Evolutionary conservation across 148 eudicot genomes (phyloP), one percentile per base, ranked within the genome.

Genomic region (Linanthus parryae): DNA sequence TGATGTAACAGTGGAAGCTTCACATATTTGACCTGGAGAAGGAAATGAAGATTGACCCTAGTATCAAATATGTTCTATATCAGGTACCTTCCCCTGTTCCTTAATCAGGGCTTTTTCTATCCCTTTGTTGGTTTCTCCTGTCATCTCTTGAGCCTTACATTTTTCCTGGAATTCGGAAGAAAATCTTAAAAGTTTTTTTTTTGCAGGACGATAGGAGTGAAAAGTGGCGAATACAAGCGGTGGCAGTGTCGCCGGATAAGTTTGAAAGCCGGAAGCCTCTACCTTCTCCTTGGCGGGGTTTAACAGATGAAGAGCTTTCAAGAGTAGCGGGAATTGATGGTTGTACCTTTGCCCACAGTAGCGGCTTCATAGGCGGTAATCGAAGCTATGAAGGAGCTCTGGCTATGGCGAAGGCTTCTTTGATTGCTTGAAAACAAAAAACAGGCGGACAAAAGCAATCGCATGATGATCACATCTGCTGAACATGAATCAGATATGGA

Each of bases 1-100:
- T 79, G n/a, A n/a, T n/a, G n/a, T n/a, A 27, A 68, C 65, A 74
- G 80, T 81, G 87, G 87, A 81, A 81, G 58, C 83, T 81, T 58
- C 83, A 77, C 70, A 63, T 77, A 36, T 77, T 74, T 50, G 83
- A 81, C 68, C 83, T 81, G 17, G 87, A 81, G 57, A 58, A 76
- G 62, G 87, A 68, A 59, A 68, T 81, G 87, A 74, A 77, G 62
- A 68, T 72, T 59, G 75, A 60, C 23, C 71, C 80, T 46, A 36
- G 68, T 29, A 52, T 74, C 64, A 81, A 81, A 71, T 81, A 77
- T 65, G 80, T 77, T 10, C 57, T 77, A 27, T 81, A 81, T 44
- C 75, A 73, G 83, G 83, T 80, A 62, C 24, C 23, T 19, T 17
- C 11, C 12, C 33, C 12, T n/a, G n/a, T n/a, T n/a, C n/a, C n/a